phyloP scores from a whole-genome alignment of 768 basidiomycete genomes.

The Lentinus tigrinus region DNA sequence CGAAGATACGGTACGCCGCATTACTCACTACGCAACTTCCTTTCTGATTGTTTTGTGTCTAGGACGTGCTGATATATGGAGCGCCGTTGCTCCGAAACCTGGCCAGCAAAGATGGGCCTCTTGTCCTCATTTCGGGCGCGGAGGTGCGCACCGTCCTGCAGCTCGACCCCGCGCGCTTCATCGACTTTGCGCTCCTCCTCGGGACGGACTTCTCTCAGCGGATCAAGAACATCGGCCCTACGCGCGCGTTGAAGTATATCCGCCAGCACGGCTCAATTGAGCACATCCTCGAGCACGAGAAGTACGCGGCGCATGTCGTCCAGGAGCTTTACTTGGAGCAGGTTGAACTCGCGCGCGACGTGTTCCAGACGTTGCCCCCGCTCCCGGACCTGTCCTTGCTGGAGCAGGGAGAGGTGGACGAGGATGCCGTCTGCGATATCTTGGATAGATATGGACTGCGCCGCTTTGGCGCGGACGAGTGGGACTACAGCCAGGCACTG shows the following conservation, averaged over 20 bases:
- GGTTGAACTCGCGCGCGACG: slow-evolving; percentile 56
- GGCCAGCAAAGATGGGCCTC: slow-evolving; percentile 55
- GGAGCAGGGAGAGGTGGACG: slow-evolving; percentile 37
- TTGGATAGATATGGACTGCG: slow-evolving; percentile 53
- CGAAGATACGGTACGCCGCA: slow-evolving; percentile 74
- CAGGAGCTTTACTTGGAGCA: slow-evolving; percentile 59
- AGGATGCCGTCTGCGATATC: slow-evolving; percentile 42
- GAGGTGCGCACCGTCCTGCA: slow-evolving; percentile 57
- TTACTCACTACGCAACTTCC: not conserved
- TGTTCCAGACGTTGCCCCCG: slow-evolving; percentile 68
- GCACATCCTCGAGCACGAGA: slow-evolving; percentile 51
- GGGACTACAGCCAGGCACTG: slow-evolving; percentile 46
- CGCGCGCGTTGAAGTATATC: slow-evolving; percentile 75
- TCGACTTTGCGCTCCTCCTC: slow-evolving; percentile 85
- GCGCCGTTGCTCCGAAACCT: slow-evolving; percentile 81
- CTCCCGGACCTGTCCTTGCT: slow-evolving; percentile 44
- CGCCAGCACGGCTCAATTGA: slow-evolving; percentile 73
- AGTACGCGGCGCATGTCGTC: slow-evolving; percentile 50
- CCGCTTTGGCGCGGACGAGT: slow-evolving; percentile 36
- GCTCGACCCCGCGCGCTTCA: slow-evolving; percentile 56
- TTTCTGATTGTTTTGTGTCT: not conserved
- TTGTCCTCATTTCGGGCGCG: slow-evolving; percentile 62
- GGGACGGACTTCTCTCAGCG: slow-evolving; percentile 91
- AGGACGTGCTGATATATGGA: slow-evolving; percentile 84
- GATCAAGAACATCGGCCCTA: slow-evolving; percentile 79